These are phyloP conservation scores for Microdochium nivale DNA, from an alignment of 2,329 filamentous ascomycete species.

Conservation along the genomic window DNA sequence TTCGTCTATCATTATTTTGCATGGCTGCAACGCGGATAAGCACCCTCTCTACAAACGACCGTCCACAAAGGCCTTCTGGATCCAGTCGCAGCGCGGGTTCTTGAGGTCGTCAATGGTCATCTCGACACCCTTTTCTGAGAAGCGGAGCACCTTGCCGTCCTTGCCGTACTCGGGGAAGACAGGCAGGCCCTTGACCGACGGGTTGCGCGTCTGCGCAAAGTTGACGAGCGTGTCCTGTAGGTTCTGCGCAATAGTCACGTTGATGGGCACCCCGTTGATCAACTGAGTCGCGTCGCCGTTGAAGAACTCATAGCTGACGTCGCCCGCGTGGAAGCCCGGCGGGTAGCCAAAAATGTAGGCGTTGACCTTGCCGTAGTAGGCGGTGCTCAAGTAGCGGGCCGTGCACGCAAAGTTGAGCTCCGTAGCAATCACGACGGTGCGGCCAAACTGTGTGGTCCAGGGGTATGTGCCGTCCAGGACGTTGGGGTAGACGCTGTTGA, in stretches of 20 bases:
- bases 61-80: background rate
- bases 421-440: conserved; percentile 28
- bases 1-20: too few relatives aligned
- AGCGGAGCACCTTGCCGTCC: conserved; percentile 6
- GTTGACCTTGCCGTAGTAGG: conserved; percentile 35
- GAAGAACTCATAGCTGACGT: conserved; percentile 44
- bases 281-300: conserved; percentile 22
- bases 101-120: background rate
- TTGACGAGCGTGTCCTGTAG: conserved; percentile 26
- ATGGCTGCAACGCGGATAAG: too few relatives aligned
- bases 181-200: conserved; percentile 11
- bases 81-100: background rate
- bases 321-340: conserved; percentile 42
- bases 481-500: conserved; percentile 37
- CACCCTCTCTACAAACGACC: background rate
- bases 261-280: conserved; percentile 14
- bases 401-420: conserved; percentile 42
- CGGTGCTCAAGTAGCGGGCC: conserved; percentile 37
- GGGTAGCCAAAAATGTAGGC: conserved; percentile 43
- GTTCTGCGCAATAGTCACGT: conserved; percentile 18
- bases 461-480: conserved; percentile 29
- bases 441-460: conserved; percentile 34
- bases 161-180: conserved; percentile 15
- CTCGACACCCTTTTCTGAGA: background rate
- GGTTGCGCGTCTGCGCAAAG: conserved; percentile 22